Percentiles rank a stretch among this genome's conserved stretches.
These are phyloP conservation scores for Usnea hakonensis DNA, from an alignment of 495 filamentous ascomycete genomes.

Conservation along the genomic window DNA sequence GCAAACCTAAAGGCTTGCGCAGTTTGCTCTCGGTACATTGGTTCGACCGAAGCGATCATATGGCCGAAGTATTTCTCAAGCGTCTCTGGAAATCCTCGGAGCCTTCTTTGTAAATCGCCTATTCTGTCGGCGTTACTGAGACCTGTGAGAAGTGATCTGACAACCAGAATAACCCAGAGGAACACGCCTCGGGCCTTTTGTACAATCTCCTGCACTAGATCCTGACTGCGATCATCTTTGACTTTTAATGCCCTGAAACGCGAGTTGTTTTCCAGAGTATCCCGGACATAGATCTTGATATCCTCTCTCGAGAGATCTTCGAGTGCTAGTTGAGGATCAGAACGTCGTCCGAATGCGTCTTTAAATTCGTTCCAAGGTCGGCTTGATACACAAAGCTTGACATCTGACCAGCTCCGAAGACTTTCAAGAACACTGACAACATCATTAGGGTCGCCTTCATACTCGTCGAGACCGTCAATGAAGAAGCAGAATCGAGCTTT, in stretches of 20 bases:
- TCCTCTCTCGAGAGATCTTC: slow-evolving; percentile 31
- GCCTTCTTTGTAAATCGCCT: slow-evolving; percentile 6
- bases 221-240: neutral
- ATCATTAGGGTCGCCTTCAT: slow-evolving; percentile 20
- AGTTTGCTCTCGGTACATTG: slow-evolving; percentile 12
- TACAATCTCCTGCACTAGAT: slow-evolving; percentile 22
- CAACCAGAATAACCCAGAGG: slow-evolving; percentile 28
- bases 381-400: slow-evolving; percentile 46
- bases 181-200: slow-evolving; percentile 33
- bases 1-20: slow-evolving; percentile 12
- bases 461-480: slow-evolving; percentile 46
- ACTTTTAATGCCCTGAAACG: neutral
- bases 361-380: slow-evolving; percentile 42
- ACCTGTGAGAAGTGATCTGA: slow-evolving; percentile 17
- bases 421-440: slow-evolving; percentile 21
- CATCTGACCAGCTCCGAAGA: slow-evolving; percentile 16
- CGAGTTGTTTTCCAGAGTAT: slow-evolving; percentile 15
- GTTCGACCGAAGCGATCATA: slow-evolving; percentile 17
- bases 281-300: slow-evolving; percentile 27
- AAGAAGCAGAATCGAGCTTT: slow-evolving; percentile 34
- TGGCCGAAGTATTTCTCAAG: slow-evolving; percentile 18
- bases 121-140: slow-evolving; percentile 17
- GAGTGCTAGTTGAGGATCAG: slow-evolving; percentile 18
- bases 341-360: slow-evolving; percentile 28
- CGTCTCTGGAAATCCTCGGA: slow-evolving; percentile 13